A percentile compares a stretch with the other conserved stretches of the same genome.
Conservation (phyloP, 2,329 filamentous ascomycete genomes). For the Aspergillus spinulosporus region DNA sequence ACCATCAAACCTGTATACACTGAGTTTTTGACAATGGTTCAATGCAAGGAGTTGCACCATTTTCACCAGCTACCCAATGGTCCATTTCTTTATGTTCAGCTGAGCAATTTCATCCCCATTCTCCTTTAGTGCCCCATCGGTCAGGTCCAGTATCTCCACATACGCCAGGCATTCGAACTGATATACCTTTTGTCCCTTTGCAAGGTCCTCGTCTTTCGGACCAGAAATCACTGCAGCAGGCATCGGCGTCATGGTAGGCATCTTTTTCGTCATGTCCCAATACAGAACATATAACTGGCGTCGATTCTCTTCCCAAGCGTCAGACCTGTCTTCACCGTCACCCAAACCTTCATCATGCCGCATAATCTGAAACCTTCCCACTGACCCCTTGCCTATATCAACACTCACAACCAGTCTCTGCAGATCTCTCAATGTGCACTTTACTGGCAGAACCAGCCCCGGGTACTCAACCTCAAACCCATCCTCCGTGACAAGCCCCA, state of each 20-base stretch:
- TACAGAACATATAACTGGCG: slow-evolving; percentile 6
- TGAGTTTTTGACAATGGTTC: no score
- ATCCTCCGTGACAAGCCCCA: background rate
- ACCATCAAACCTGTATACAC: no score
- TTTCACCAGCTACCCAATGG: background rate
- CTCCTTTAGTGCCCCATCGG: background rate
- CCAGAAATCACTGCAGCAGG: slow-evolving; percentile 6
- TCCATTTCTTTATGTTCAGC: slow-evolving; percentile 2
- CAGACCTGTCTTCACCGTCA: background rate
- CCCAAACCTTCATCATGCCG: slow-evolving; percentile 6
- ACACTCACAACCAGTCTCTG: background rate
- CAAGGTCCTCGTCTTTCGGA: background rate
- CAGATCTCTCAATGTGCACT: background rate
- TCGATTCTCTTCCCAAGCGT: background rate
- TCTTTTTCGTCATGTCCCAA: background rate
- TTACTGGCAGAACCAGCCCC: background rate
- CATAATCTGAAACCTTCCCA: background rate
- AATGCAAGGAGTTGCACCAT: no score
- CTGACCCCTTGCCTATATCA: background rate
- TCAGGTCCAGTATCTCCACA: slow-evolving; percentile 1
- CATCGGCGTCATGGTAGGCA: background rate
- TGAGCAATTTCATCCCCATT: background rate
- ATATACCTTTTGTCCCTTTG: background rate
- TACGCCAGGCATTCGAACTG: slow-evolving; percentile 7
- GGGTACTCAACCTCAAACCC: slow-evolving; percentile 6